These are phyloP conservation scores for Byssothecium circinans DNA, from an alignment of 2,329 filamentous ascomycete genomes.

Conservation along the genomic window DNA sequence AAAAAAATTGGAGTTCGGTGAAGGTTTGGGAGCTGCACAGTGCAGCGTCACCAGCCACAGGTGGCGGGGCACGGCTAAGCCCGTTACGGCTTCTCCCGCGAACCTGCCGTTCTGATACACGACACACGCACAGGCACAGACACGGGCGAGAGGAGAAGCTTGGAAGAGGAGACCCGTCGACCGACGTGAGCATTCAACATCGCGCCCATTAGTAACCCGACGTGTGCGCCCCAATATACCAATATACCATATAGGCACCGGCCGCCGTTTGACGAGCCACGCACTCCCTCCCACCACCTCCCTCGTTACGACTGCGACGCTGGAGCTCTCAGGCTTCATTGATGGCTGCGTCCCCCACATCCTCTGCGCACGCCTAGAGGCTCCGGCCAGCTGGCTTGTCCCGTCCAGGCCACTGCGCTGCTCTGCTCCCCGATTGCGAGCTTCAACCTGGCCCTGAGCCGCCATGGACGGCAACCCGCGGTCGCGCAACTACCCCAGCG, in stretches of 20 bases:
- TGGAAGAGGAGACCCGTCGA: constrained; percentile 12
- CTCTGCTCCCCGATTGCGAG: not conserved
- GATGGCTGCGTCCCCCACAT: constrained; percentile 6
- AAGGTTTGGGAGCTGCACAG: constrained; percentile 11
- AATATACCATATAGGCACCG: not conserved
- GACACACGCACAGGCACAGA: constrained; percentile 7
- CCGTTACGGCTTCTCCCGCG: not conserved
- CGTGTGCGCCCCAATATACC: no score
- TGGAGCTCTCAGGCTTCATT: constrained; percentile 3
- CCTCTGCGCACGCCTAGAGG: constrained; percentile 1
- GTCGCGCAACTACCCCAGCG: constrained; percentile 35
- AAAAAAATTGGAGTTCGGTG: constrained; percentile 23
- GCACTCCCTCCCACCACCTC: not conserved
- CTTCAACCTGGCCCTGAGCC: not conserved
- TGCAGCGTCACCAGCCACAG: constrained; percentile 10
- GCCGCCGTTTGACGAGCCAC: not conserved
- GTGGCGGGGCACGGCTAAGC: constrained; percentile 13
- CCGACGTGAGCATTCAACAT: not conserved
- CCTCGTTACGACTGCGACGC: not conserved
- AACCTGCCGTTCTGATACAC: constrained; percentile 16
- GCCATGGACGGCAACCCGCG: constrained; percentile 37
- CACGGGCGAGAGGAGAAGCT: not conserved
- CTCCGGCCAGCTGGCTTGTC: constrained; percentile 1
- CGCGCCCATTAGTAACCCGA: not conserved
- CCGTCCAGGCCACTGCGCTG: constrained; percentile 1